Percentiles rank a stretch among this genome's conserved stretches.
Conservation (phyloP, 2,329 filamentous ascomycete species). For the Diatrype stigma region DNA sequence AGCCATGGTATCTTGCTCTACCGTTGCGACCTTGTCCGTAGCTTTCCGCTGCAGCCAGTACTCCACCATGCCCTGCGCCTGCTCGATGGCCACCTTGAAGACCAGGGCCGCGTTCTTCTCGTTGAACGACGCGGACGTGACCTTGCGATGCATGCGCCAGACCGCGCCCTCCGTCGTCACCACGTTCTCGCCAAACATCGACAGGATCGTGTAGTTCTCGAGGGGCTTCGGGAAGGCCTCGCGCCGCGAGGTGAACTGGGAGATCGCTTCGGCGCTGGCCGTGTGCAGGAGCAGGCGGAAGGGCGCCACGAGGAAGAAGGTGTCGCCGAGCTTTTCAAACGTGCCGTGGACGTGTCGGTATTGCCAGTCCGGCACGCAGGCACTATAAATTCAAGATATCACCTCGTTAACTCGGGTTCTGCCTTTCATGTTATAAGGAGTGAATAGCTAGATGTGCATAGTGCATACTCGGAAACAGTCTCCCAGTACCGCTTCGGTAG, state of each 20-base stretch:
- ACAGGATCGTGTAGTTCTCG: conserved; percentile 53
- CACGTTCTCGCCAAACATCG: conserved; percentile 68
- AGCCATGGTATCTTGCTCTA: conserved; percentile 62
- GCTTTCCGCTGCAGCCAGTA: conserved; percentile 49
- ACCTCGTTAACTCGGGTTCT: conserved; percentile 48
- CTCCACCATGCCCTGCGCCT: conserved; percentile 58
- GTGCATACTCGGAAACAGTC: conserved; percentile 51
- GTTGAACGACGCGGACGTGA: conserved; percentile 68
- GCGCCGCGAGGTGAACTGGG: conserved; percentile 60
- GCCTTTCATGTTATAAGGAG: too few relatives aligned
- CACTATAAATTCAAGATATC: too few relatives aligned
- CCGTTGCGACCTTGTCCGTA: conserved; percentile 46
- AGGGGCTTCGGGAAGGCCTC: conserved; percentile 70
- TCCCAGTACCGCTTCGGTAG: conserved; percentile 54
- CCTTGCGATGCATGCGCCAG: conserved; percentile 72
- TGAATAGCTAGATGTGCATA: too few relatives aligned
- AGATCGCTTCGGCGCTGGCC: conserved; percentile 60
- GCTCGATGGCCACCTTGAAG: conserved; percentile 58
- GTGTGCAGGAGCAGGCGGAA: conserved; percentile 49
- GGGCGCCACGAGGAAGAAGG: conserved; percentile 62
- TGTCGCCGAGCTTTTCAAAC: conserved; percentile 58
- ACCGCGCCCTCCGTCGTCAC: conserved; percentile 63
- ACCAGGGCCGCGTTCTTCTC: conserved; percentile 70
- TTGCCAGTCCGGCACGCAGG: too few relatives aligned
- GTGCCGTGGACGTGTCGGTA: conserved; percentile 52